Evolutionary conservation across 768 basidiomycete genomes (phyloP), one percentile per base, ranked within the genome.

Genomic region (Kwoniella newhampshirensis): DNA sequence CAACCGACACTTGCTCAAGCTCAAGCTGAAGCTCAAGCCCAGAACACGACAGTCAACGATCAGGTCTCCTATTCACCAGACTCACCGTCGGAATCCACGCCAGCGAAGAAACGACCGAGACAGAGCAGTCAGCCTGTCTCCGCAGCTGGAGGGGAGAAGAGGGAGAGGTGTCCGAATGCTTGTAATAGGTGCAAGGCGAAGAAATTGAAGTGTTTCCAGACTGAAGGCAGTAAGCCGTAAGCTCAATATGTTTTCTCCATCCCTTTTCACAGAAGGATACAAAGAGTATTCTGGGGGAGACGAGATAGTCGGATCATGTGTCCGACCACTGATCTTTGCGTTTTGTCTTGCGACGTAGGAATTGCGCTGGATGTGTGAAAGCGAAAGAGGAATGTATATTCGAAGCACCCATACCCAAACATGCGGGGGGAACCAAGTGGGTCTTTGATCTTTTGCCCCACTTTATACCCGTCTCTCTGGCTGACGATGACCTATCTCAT

Each of bases 171-270:
- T 45, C 39, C 54, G 18, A 60, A 60, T 44, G 59, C 59, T 6
- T 60, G 59, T 23, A 42, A 60, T 35, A 21, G 59, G 6, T 60
- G 59, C 44, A 60, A 60, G 35, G 20, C 40, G 25, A 60, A 60
- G 53, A 60, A 60, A 35, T 32, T 60, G 32, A 60, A 60, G 27
- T 60, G 59, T 35, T 51, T 49, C 36, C 32, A 42, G n/a, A 15
- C 25, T 2, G 58, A 53, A n/a, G 44, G 25, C 8, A 27, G 26
- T 17, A 32, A 21, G 18, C 17, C n/a, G 58, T 59, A n/a, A 32
- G 51, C 41, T n/a, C n/a, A 7, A n/a, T 15, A 27, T 20, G 40
- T 20, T 15, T 20, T n/a, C 32, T 32, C 32, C 32, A 6, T 13
- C n/a, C n/a, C n/a, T n/a, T n/a, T n/a, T n/a, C n/a, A n/a, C n/a